Evolutionary conservation across 805 yeast species (phyloP).

Genomic region (Ogataea zsoltii): DNA sequence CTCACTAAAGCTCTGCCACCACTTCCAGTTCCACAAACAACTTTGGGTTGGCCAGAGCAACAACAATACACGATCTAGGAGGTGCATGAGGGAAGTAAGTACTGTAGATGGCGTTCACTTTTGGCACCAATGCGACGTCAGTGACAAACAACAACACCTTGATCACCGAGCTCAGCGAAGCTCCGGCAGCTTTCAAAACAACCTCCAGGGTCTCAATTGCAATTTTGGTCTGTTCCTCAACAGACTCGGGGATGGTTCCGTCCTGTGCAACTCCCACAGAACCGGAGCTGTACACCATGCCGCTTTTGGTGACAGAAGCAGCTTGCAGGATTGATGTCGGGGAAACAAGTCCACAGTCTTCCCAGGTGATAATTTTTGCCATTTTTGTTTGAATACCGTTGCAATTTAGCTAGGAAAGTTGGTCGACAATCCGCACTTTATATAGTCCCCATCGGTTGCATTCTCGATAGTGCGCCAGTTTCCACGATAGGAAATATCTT

Average conservation of each 20-base stretch:
- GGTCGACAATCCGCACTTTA: not conserved
- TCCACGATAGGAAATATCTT: conserved; percentile 4
- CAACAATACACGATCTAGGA: conserved; percentile 52
- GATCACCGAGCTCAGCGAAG: conserved; percentile 44
- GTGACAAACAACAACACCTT: conserved; percentile 51
- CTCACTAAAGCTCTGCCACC: conserved; percentile 30
- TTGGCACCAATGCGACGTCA: conserved; percentile 40
- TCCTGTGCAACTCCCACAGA: conserved; percentile 28
- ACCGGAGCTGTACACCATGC: conserved; percentile 32
- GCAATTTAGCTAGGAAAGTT: not conserved
- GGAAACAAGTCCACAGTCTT: conserved; percentile 24
- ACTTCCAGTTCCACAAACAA: conserved; percentile 52
- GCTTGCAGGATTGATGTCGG: conserved; percentile 26
- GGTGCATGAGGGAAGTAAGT: conserved; percentile 49
- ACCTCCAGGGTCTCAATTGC: conserved; percentile 45
- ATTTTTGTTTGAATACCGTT: conserved; percentile 7
- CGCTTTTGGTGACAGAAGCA: conserved; percentile 23
- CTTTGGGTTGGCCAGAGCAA: conserved; percentile 45
- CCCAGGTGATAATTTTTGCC: conserved; percentile 27
- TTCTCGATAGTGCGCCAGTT: not conserved
- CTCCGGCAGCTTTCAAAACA: conserved; percentile 44
- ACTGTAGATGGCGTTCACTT: conserved; percentile 49
- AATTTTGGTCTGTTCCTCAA: conserved; percentile 45
- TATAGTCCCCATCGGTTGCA: not conserved
- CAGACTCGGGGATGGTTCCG: conserved; percentile 42